Conservation (phyloP, 805 yeast genomes). For the Torulaspora delbrueckii region DNA sequence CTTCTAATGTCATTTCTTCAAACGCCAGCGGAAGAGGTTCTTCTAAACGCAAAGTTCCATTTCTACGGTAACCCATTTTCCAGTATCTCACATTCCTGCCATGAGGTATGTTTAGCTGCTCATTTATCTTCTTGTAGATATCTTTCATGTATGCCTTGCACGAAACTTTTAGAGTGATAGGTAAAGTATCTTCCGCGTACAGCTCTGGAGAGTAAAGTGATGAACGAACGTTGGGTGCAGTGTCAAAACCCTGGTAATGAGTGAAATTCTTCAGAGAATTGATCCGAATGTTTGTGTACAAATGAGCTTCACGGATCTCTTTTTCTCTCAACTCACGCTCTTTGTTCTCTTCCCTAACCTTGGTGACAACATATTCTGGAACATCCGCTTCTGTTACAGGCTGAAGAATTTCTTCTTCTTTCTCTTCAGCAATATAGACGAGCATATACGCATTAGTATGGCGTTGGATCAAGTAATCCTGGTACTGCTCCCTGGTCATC, state of each 20-base stretch:
- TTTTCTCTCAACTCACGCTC: slow-evolving; percentile 50
- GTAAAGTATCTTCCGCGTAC: slow-evolving; percentile 42
- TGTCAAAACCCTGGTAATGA: slow-evolving; percentile 67
- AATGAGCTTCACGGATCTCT: slow-evolving; percentile 68
- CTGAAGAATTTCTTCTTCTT: slow-evolving; percentile 53
- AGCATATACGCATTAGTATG: slow-evolving; percentile 97
- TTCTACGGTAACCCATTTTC: slow-evolving; percentile 61
- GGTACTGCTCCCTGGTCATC: slow-evolving; percentile 56
- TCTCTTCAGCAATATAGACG: slow-evolving; percentile 74
- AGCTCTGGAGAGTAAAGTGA: slow-evolving; percentile 47
- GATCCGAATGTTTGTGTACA: slow-evolving; percentile 54
- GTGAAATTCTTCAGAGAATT: slow-evolving; percentile 51
- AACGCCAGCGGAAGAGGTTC: slow-evolving; percentile 32
- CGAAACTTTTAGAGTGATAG: slow-evolving; percentile 47
- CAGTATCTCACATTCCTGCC: slow-evolving; percentile 49
- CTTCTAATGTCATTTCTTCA: slow-evolving; percentile 43
- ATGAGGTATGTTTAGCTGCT: slow-evolving; percentile 38
- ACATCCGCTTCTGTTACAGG: slow-evolving; percentile 50
- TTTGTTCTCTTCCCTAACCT: slow-evolving; percentile 57
- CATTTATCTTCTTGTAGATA: slow-evolving; percentile 47
- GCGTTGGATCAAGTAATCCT: slow-evolving; percentile 61
- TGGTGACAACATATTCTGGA: slow-evolving; percentile 65
- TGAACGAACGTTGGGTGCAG: slow-evolving; percentile 56
- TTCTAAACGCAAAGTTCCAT: slow-evolving; percentile 65
- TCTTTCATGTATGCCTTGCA: slow-evolving; percentile 52